Base-by-base conservation (phyloP, 176 grass and related monocot genomes). In the Oryza nivara region DNA sequence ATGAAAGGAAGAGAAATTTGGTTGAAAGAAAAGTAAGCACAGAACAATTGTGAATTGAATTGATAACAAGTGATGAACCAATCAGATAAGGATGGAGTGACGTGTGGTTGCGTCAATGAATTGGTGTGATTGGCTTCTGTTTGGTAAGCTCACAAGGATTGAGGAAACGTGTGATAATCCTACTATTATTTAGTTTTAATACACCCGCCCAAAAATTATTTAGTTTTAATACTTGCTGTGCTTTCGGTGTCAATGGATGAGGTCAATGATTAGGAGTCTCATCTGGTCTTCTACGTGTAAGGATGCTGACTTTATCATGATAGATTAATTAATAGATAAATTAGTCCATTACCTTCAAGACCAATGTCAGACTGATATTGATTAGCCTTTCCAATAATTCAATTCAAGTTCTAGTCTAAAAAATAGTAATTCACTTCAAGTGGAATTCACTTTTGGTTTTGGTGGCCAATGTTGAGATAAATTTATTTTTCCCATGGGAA, bases 51-150 rank as follows among this genome's bases (percentile, higher is more conserved):
- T 58, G 56, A 67, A 82, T 77, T 72, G 45, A 86, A 82, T 73
- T 82, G 79, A 74, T 68, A 86, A 26, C 67, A 68, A 83, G 40
- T 38, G 38, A 15, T 83, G 79, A 78, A 48, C 17, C 78, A 86
- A 46, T 26, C 11, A 83, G 74, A 90, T 73, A 83, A 83, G 68
- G 79, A 87, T 69, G 38, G 9, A 10, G 20, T 22, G 46, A 49
- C 9, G 5, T 40, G 44, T 12, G 56, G 43, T 23, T 46, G 10
- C n/a, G 67, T 90, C 74, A 68, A 47, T 46, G 47, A 46, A 14
- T 66, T 77, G 73, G 38, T 82, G 67, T 56, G 45, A 32, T 23
- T 67, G 22, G 20, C 17, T 66, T 34, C 1, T 67, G 47, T 68
- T 66, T 82, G 10, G 38, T 74, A 41, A 26, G 36, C 6, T 58